Evolutionary conservation across 257 asterid genomes (phyloP).

Genomic region (Lantana camara): DNA sequence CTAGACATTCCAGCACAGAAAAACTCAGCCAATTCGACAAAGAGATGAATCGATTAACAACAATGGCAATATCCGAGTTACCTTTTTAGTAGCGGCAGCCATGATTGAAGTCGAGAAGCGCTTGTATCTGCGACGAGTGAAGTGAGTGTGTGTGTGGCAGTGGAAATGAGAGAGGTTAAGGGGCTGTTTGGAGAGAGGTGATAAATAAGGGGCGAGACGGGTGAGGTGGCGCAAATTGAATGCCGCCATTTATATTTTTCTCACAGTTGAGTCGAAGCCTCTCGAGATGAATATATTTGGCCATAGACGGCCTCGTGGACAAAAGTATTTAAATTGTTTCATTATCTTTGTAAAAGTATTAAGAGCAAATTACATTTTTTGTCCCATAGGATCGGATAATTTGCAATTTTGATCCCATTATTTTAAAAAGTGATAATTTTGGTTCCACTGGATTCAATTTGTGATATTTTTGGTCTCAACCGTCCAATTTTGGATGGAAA

Average conservation of each 20-base stretch:
- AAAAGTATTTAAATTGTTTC: neutral
- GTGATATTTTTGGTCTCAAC: no score
- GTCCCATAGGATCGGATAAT: no score
- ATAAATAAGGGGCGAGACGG: constrained; percentile 41
- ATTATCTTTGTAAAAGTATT: no score
- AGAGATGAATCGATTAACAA: neutral
- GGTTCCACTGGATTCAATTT: no score
- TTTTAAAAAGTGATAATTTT: no score
- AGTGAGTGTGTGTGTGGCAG: constrained; percentile 33
- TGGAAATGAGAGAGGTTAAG: constrained; percentile 22
- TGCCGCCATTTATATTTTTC: constrained; percentile 40
- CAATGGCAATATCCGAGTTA: neutral
- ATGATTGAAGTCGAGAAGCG: constrained; percentile 54
- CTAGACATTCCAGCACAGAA: constrained; percentile 35
- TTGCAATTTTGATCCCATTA: no score
- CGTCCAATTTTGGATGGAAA: no score
- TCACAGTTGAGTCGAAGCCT: constrained; percentile 24
- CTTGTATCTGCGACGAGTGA: constrained; percentile 29
- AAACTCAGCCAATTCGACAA: neutral
- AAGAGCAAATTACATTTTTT: no score
- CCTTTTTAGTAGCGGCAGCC: constrained; percentile 75
- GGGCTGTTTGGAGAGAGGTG: constrained; percentile 25
- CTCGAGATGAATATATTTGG: neutral
- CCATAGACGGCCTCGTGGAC: neutral
- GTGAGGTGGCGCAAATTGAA: constrained; percentile 50